phyloP scores from a whole-genome alignment of 768 basidiomycete genomes.

The Mycena crocata region DNA sequence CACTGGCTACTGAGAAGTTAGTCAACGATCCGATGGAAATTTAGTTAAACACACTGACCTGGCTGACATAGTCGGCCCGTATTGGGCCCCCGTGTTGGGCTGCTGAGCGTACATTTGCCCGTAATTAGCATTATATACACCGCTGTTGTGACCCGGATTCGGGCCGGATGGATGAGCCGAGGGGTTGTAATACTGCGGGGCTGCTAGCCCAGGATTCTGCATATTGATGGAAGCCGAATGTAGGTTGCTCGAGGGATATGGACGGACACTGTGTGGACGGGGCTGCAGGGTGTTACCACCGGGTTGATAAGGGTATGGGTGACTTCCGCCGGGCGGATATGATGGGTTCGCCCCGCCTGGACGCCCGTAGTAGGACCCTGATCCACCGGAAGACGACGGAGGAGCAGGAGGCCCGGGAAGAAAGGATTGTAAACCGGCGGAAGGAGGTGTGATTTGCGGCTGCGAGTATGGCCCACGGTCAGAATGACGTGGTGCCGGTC shows the following conservation, averaged over 20 bases:
- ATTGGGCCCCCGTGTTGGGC: neutral
- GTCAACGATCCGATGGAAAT: neutral
- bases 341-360: neutral
- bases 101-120: neutral
- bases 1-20: neutral
- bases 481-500: neutral
- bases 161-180: neutral
- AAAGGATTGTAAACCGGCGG: conserved; percentile 4
- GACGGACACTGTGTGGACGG: neutral
- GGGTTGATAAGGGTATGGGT: neutral
- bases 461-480: neutral
- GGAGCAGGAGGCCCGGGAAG: neutral
- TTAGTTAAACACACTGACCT: neutral
- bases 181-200: no score
- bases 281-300: neutral
- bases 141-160: neutral
- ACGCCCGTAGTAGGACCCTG: neutral
- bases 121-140: neutral
- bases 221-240: no score
- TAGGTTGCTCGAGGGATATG: neutral
- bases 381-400: neutral
- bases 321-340: neutral
- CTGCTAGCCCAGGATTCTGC: no score
- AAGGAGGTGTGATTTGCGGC: conserved; percentile 14
- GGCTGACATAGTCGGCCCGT: neutral